Evolutionary conservation across 2,329 filamentous ascomycete genomes (phyloP), one percentile per base, ranked within the genome.

Genomic region (Passalora sequoiae): DNA sequence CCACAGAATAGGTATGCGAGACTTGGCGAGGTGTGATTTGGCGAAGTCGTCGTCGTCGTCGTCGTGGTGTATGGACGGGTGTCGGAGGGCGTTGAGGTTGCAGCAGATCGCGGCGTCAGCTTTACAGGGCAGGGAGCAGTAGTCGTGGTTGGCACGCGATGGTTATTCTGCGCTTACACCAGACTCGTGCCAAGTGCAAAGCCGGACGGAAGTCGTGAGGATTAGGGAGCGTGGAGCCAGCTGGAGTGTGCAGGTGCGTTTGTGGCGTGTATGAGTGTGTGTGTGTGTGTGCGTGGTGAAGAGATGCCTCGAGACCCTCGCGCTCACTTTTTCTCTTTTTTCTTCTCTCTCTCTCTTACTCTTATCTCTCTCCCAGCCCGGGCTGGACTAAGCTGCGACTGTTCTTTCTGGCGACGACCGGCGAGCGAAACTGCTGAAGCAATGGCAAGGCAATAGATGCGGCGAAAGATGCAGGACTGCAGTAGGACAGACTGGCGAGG

Each of bases 391-490:
- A n/a, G n/a, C n/a, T n/a, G n/a, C n/a, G n/a, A n/a, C n/a, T n/a
- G n/a, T n/a, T n/a, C n/a, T n/a, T n/a, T n/a, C n/a, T n/a, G 24
- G 32, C 32, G 32, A 24, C 32, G 32, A 36, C 32, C 32, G 19
- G 32, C 32, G 32, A 36, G 32, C 32, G 17, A 20, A 16, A 21
- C 17, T 20, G 17, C 16, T 8, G 19, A 6, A 24, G 21, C 6
- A 16, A n/a, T 15, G 30, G 17, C 32, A 24, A n/a, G n/a, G 24
- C 32, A 24, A 36, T 36, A 20, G 32, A n/a, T 36, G 32, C 19
- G 32, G 20, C 32, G 32, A 22, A 36, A 36, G 32, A 36, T 36
- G 32, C 32, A 22, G 20, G 32, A 36, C 19, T 36, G 32, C 32
- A 24, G n/a, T 19, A 32, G n/a, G 30, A 32, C 30, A 19, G 25